phyloP scores from a whole-genome alignment of 2,329 filamentous ascomycete species.

The Diplodia mutila region DNA sequence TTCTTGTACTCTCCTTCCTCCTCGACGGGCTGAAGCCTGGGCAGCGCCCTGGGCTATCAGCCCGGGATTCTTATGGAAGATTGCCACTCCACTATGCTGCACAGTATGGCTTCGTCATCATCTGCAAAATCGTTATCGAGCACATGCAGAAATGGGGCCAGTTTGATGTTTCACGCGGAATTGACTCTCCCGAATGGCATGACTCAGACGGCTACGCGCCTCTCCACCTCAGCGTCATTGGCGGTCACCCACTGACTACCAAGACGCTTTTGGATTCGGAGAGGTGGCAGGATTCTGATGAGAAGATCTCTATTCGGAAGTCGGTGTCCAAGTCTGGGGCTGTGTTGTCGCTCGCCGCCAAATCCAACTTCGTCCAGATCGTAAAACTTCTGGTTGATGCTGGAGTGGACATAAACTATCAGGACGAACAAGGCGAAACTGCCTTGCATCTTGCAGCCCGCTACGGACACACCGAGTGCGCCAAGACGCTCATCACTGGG shows the following conservation, averaged over 20 bases:
- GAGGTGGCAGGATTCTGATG: conserved; percentile 69
- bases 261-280: conserved; percentile 79
- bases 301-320: conserved; percentile 68
- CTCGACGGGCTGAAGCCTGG: conserved; percentile 69
- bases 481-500: conserved; percentile 73
- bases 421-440: conserved; percentile 86
- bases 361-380: conserved; percentile 82
- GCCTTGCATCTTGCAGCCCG: conserved; percentile 89
- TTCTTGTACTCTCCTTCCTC: conserved; percentile 66
- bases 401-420: conserved; percentile 91
- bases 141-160: conserved; percentile 88
- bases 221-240: conserved; percentile 88
- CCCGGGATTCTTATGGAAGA: conserved; percentile 77
- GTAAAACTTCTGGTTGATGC: conserved; percentile 87
- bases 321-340: conserved; percentile 80
- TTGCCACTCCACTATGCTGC: conserved; percentile 91
- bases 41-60: conserved; percentile 70
- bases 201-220: conserved; percentile 90
- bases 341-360: conserved; percentile 85
- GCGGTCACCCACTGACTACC: conserved; percentile 86
- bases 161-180: conserved; percentile 81
- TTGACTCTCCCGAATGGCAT: conserved; percentile 88
- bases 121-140: conserved; percentile 84
- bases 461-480: conserved; percentile 82
- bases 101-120: conserved; percentile 90